phyloP scores from a whole-genome alignment of 2,329 filamentous ascomycete genomes.

The Botrytis pseudocinerea region DNA sequence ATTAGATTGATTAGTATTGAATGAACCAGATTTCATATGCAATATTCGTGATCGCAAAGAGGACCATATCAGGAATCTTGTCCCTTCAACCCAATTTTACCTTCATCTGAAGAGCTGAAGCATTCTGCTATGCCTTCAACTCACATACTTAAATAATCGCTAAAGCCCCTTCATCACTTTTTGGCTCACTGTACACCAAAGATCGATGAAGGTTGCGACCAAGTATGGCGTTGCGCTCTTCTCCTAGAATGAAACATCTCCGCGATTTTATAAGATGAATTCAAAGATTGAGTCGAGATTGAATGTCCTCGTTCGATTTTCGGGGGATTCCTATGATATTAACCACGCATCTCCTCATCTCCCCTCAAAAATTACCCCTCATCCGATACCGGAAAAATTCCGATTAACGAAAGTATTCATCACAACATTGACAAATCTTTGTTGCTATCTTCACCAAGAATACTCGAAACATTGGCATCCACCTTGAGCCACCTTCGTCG shows the following conservation, averaged over 20 bases:
- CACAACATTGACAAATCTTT: slow-evolving; percentile 14
- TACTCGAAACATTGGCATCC: slow-evolving; percentile 3
- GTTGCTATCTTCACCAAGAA: slow-evolving; percentile 8
- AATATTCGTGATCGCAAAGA: not conserved
- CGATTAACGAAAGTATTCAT: slow-evolving; percentile 8
- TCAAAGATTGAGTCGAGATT: not conserved
- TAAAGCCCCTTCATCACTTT: slow-evolving; percentile 5
- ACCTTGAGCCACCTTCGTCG: slow-evolving; percentile 7
- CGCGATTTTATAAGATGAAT: not conserved
- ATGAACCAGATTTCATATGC: not conserved
- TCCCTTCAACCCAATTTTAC: not conserved
- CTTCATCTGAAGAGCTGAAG: not conserved
- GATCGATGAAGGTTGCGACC: not conserved
- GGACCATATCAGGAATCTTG: not conserved
- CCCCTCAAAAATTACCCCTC: not conserved
- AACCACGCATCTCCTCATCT: not conserved
- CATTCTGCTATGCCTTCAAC: not conserved
- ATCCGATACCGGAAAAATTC: slow-evolving; percentile 8
- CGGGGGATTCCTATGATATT: slow-evolving; percentile 6
- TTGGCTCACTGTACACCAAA: not conserved
- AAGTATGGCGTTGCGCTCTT: not conserved
- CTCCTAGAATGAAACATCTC: not conserved
- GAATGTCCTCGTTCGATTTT: too few relatives aligned
- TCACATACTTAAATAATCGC: not conserved
- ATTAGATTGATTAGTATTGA: not conserved